Evolutionary conservation across 2,329 filamentous ascomycete genomes (phyloP), one percentile per base, ranked within the genome.

Genomic region (Fusarium tupiense): DNA sequence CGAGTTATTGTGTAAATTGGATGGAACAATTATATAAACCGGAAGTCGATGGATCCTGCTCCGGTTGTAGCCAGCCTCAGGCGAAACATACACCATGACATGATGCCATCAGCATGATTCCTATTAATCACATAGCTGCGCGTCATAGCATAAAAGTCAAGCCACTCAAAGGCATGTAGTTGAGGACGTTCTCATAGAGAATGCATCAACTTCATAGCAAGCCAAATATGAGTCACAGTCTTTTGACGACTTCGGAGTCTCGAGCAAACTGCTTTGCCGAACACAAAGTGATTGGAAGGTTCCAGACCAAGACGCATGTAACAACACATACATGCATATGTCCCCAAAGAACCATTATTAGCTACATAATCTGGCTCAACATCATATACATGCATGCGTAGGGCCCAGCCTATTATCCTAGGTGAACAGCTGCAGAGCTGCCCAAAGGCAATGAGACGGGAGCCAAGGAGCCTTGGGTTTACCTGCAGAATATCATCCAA

Each of bases 251-350:
- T 38, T 58, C 65, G 52, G 50, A 41, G 9, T 37, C 20, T 44
- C 16, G 26, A 69, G n/a, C 20, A 46, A 26, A 37, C 38, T 40
- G 46, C 46, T 47, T 11, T 43, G 17, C 46, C 26, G 44, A 52
- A 53, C 35, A 43, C 12, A 47, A 68, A 43, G 17, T 13, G 24
- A 37, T 57, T 57, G 26, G 58, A 69, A 57, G 13, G 14, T 69
- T 64, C 58, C 43, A 33, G 58, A 50, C 26, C 38, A 53, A 17
- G 31, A 50, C 38, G 65, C 65, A 52, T 46, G 50, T 40, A 57
- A 69, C 65, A 69, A 64, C 58, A 64, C 67, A 56, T 38, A 64
- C 58, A 37, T 69, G 58, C 66, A 70, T 71, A 57, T 65, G 37
- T 22, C 47, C 29, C 47, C 26, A 37, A 52, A 35, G 35, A 70